Evolutionary conservation across 2,329 filamentous ascomycete genomes (phyloP), one percentile per base, ranked within the genome.

Genomic region (Amylocarpus encephaloides): DNA sequence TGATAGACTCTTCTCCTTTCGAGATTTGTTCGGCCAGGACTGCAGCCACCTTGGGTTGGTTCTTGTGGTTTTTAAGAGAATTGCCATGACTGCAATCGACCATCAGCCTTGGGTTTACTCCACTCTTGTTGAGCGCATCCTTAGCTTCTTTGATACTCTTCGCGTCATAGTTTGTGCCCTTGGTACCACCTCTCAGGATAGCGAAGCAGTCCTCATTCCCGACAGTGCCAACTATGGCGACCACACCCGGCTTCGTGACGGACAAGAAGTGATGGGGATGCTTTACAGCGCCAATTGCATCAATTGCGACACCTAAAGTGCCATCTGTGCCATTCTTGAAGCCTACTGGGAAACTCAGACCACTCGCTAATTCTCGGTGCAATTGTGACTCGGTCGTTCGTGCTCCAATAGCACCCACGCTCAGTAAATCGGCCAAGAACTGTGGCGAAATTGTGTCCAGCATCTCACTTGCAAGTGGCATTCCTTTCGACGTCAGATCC

Each of bases 301-400:
- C 93, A 61, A 97, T 88, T 11, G 93, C 91, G 3, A 97, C 91
- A 50, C 84, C 80, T 43, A 97, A 74, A 7, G 85, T 86, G 46
- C 93, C 93, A 67, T 98, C 93, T 30, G 93, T 98, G 58, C 93
- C 93, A 71, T 98, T 98, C 80, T 98, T 98, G 86, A 98, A 98
- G 46, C 93, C 93, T 10, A 98, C 90, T 1, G 93, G 93, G 85
- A 96, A 97, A 61, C 87, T 94, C 33, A 97, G 77, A 65, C 93
- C 93, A 47, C 87, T 93, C 18, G 93, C 92, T 56, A 98, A 75
- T 72, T 98, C 93, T 50, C 93, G 85, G 71, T 98, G 93, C 55
- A 97, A 78, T 73, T 98, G 93, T 46, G 85, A 91, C 74, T 98
- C 93, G 2, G 93, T 97, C 16, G 93, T 98, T 55, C 93, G 81